Percentiles rank a stretch among this genome's conserved stretches.
Evolutionary conservation across 495 filamentous ascomycete species (phyloP).

Genomic region (Aspergillus panamensis): DNA sequence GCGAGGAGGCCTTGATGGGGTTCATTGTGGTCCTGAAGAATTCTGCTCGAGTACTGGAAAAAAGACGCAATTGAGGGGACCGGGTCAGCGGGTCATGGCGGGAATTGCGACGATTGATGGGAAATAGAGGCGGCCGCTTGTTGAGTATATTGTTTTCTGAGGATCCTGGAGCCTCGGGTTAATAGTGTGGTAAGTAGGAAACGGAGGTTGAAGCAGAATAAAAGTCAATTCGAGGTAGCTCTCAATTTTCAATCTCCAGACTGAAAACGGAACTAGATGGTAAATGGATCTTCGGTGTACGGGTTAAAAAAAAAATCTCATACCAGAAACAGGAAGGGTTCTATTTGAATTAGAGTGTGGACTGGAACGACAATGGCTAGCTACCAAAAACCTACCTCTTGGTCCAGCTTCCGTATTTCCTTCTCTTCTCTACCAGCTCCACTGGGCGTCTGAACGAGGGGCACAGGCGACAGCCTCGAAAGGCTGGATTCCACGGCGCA

Average conservation of each 20-base stretch:
- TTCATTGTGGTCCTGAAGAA: slow-evolving; percentile 29
- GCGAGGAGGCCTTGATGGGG: slow-evolving; percentile 24
- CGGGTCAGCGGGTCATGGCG: slow-evolving; percentile 7
- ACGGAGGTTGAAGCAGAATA: no score
- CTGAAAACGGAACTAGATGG: neutral
- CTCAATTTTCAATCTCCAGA: no score
- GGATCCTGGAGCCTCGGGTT: no score
- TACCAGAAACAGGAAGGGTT: slow-evolving; percentile 11
- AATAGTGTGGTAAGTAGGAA: no score
- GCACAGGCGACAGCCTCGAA: slow-evolving; percentile 1
- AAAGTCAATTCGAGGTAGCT: no score
- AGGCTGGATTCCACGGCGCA: slow-evolving; percentile 4
- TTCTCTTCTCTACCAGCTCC: neutral
- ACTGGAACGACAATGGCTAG: slow-evolving; percentile 5
- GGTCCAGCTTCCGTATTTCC: slow-evolving; percentile 5
- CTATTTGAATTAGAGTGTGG: slow-evolving; percentile 12
- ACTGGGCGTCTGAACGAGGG: neutral
- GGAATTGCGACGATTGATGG: neutral
- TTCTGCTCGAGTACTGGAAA: slow-evolving; percentile 24
- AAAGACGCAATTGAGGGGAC: slow-evolving; percentile 15
- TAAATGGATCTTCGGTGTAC: neutral
- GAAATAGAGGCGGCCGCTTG: neutral
- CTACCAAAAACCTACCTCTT: slow-evolving; percentile 16
- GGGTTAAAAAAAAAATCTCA: neutral
- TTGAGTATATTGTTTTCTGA: neutral